A percentile compares a stretch with the other conserved stretches of the same genome.
phyloP scores from a whole-genome alignment of 129 eudicot species.

The Flaveria ramosissima region DNA sequence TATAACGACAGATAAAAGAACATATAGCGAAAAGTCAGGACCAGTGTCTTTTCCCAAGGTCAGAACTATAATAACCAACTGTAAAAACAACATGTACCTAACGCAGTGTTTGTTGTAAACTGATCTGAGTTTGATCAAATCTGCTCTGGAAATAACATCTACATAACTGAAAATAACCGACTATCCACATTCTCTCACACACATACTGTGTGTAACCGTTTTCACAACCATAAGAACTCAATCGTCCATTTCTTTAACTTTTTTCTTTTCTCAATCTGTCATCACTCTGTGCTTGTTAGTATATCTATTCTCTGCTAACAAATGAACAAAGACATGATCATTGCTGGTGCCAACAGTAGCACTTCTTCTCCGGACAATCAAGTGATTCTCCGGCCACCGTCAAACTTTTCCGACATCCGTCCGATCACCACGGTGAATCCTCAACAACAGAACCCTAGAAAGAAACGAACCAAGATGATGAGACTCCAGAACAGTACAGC shows the following conservation, averaged over 20 bases:
- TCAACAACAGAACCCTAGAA: slow-evolving; percentile 43
- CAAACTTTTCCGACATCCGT: slow-evolving; percentile 9
- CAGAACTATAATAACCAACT: neutral
- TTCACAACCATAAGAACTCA: slow-evolving; percentile 36
- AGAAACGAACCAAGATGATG: slow-evolving; percentile 54
- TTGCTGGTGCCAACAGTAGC: slow-evolving; percentile 26
- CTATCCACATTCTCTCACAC: slow-evolving; percentile 20
- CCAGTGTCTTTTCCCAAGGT: neutral
- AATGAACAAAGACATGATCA: slow-evolving; percentile 21
- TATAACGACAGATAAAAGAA: slow-evolving; percentile 13
- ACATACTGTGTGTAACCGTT: slow-evolving; percentile 44
- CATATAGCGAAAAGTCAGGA: slow-evolving; percentile 17
- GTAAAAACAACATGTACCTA: neutral
- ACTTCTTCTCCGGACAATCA: slow-evolving; percentile 28
- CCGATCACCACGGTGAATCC: slow-evolving; percentile 18
- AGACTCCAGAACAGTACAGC: slow-evolving; percentile 16
- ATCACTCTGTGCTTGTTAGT: neutral
- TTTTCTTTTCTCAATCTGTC: slow-evolving; percentile 24
- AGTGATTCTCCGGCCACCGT: slow-evolving; percentile 21
- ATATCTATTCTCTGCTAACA: neutral
- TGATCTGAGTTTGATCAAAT: slow-evolving; percentile 5
- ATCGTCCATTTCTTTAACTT: slow-evolving; percentile 27
- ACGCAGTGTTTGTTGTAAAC: neutral
- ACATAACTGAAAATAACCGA: slow-evolving; percentile 58
- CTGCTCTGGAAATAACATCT: slow-evolving; percentile 31